Percentiles rank a stretch among this genome's conserved stretches.
Conservation (phyloP, 371 early-diverging fungal species). For the Lichtheimia corymbifera region DNA sequence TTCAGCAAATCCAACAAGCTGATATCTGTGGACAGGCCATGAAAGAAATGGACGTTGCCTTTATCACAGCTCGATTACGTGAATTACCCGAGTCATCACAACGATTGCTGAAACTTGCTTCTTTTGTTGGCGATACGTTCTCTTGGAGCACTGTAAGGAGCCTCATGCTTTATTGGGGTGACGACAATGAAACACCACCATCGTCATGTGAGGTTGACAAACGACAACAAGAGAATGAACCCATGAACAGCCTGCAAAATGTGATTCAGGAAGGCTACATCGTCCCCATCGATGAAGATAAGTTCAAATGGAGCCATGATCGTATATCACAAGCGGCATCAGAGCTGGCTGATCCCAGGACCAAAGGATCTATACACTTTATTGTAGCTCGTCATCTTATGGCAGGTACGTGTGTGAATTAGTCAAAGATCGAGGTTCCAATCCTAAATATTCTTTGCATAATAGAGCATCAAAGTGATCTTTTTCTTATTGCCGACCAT, state of each 20-base stretch:
- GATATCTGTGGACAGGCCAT: conserved; percentile 15
- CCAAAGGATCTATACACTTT: conserved; percentile 35
- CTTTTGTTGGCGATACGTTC: conserved; percentile 46
- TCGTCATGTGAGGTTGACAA: no score
- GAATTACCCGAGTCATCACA: conserved; percentile 41
- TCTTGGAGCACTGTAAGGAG: conserved; percentile 42
- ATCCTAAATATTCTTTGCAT: background rate
- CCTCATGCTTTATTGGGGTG: conserved; percentile 34
- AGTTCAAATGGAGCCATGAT: conserved; percentile 49
- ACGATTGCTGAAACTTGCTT: conserved; percentile 38
- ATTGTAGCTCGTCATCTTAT: conserved; percentile 35
- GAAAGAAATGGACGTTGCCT: conserved; percentile 33
- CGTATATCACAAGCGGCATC: conserved; percentile 49
- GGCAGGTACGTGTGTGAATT: conserved; percentile 8
- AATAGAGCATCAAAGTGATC: conserved; percentile 20
- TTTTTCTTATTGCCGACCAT: conserved; percentile 38
- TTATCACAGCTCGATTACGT: conserved; percentile 28
- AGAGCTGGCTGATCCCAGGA: conserved; percentile 34
- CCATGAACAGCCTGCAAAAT: conserved; percentile 44
- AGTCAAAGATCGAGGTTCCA: no score
- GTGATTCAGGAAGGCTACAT: conserved; percentile 49
- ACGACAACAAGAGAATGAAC: conserved; percentile 2
- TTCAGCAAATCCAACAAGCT: conserved; percentile 29
- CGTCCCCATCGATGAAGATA: conserved; percentile 39
- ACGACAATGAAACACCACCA: conserved; percentile 13